Evolutionary conservation across 768 basidiomycete genomes (phyloP).

Genomic region (Cytidiella melzeri): DNA sequence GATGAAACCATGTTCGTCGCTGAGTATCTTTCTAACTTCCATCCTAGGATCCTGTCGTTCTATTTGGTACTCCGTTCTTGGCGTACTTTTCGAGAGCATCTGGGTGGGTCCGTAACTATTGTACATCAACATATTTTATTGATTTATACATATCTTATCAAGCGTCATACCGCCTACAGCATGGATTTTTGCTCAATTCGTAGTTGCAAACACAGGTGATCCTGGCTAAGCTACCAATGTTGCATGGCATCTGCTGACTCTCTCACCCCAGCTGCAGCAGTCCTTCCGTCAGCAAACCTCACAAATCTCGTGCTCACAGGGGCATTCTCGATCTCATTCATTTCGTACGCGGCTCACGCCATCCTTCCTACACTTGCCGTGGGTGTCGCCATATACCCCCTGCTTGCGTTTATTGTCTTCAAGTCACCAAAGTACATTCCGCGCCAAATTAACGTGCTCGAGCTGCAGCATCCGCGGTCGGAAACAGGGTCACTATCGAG

Average conservation of each 20-base stretch:
- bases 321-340: slow-evolving; percentile 74
- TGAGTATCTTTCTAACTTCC: background rate
- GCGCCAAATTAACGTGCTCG: slow-evolving; percentile 10
- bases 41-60: slow-evolving; percentile 72
- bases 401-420: slow-evolving; percentile 52
- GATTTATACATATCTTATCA: background rate
- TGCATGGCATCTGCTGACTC: slow-evolving; percentile 13
- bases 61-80: slow-evolving; percentile 87
- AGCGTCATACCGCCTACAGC: slow-evolving; percentile 40
- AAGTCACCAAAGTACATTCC: slow-evolving; percentile 50
- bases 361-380: slow-evolving; percentile 72
- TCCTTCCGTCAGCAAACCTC: slow-evolving; percentile 81
- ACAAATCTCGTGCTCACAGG: slow-evolving; percentile 93
- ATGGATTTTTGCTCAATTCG: slow-evolving; percentile 74
- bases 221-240: background rate
- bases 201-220: slow-evolving; percentile 66
- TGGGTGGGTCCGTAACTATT: slow-evolving; percentile 20
- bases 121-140: background rate
- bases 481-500: slow-evolving; percentile 22
- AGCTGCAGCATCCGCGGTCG: background rate
- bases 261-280: slow-evolving; percentile 34
- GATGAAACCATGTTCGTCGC: background rate
- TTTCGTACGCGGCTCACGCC: slow-evolving; percentile 75
- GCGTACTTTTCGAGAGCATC: slow-evolving; percentile 80
- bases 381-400: slow-evolving; percentile 55